Base-by-base conservation (phyloP, 768 basidiomycete species). In the Lentinula boryana region DNA sequence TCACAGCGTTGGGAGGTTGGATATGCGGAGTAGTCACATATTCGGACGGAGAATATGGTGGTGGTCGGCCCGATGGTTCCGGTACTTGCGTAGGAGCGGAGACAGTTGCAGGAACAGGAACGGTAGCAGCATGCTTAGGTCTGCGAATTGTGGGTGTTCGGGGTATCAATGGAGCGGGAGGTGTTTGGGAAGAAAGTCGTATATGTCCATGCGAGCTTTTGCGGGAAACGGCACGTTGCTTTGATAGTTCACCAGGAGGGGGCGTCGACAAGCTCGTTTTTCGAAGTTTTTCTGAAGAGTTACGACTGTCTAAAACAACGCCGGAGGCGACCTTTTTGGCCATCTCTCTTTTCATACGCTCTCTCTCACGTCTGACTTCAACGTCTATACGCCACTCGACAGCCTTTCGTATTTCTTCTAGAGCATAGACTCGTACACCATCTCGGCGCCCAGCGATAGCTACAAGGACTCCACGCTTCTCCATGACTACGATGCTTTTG, bases 401-500 rank as follows among this genome's bases (percentile, higher is more conserved):
- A 2, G 87, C 88, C 68, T 87, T 90, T 71, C 86, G 89, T 12
- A 94, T 83, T 67, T 94, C 92, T 61, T 93, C 91, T 15, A 94
- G 76, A 16, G 92, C 92, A 70, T 94, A 94, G 16, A 94, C 92
- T 38, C 92, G 82, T 48, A 94, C 91, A 3, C 92, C 91, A 63
- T 93, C 91, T 65, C 92, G 76, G 63, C 92, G 78, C 8, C 92
- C 92, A 15, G 93, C 93, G 63, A 94, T 92, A 12, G 92, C 91
- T 8, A 94, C 92, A n/a, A 94, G 75, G 0, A 94, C 91, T 6
- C 91, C 92, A 33, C 92, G 87, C 67, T 93, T 89, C 66, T 94
- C 92, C 92, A 94, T 94, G 13, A 94, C 88, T 0, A 94, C 89
- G n/a, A 94, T 87, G 60, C 82, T 85, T 68, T 92, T 93, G 73